Evolutionary conservation across 208 protist genomes (phyloP).

Genomic region (Leishmania major): DNA sequence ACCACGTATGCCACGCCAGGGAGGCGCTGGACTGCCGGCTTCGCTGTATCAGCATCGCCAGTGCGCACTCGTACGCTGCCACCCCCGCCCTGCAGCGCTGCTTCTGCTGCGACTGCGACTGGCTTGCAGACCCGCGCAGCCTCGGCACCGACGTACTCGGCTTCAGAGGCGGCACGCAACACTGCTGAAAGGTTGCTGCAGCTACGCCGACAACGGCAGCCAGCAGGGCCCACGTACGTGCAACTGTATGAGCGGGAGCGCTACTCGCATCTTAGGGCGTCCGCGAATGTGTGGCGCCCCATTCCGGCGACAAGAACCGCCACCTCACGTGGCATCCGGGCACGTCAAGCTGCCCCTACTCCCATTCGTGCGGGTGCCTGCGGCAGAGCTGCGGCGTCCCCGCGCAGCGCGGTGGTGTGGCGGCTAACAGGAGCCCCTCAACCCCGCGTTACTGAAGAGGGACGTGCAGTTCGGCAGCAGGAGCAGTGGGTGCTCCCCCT

Average conservation of each 20-base stretch:
- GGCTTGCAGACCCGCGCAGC: constrained; percentile 5
- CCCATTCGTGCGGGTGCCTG: not conserved
- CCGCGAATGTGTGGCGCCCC: not conserved
- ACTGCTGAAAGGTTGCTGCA: not conserved
- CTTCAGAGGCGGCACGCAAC: not conserved
- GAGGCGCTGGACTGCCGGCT: not conserved
- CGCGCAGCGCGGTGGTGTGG: constrained; percentile 21
- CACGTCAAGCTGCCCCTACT: not conserved
- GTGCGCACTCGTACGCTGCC: constrained; percentile 1
- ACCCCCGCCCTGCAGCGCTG: not conserved
- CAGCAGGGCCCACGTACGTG: constrained; percentile 18
- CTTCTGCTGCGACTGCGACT: not conserved
- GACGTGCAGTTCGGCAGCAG: not conserved
- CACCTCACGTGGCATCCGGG: not conserved
- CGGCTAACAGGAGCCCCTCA: constrained; percentile 13
- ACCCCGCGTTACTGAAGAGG: constrained; percentile 1
- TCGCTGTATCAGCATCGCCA: not conserved
- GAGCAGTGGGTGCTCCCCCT: not conserved
- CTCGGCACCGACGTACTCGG: not conserved
- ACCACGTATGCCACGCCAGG: not conserved
- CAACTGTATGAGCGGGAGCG: constrained; percentile 12
- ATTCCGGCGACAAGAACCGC: not conserved
- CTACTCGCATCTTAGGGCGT: not conserved
- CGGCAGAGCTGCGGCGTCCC: not conserved
- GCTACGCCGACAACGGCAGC: not conserved